Conservation (phyloP, 2,329 filamentous ascomycete genomes). For the Penicillium freii region DNA sequence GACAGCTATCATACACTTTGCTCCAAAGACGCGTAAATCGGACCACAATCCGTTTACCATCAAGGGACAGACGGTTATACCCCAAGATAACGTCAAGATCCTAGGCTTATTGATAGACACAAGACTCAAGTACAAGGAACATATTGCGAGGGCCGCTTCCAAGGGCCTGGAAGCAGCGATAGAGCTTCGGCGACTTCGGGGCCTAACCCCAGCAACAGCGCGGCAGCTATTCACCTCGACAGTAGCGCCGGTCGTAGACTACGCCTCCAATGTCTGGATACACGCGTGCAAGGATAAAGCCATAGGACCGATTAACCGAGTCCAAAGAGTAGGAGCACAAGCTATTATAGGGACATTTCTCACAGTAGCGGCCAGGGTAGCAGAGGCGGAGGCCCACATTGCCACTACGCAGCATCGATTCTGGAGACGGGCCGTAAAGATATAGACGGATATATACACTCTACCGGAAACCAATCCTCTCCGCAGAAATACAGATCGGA, state of each 20-base stretch:
- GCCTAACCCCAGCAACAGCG: conserved; percentile 16
- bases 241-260: conserved; percentile 25
- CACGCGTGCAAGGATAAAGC: conserved; percentile 14
- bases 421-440: conserved; percentile 17
- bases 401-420: conserved; percentile 11
- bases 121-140: conserved; percentile 25
- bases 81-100: neutral
- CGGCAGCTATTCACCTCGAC: conserved; percentile 19
- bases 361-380: conserved; percentile 22
- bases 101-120: conserved; percentile 17
- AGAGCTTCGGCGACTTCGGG: conserved; percentile 7
- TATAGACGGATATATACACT: conserved; percentile 14
- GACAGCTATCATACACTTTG: neutral
- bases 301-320: conserved; percentile 16
- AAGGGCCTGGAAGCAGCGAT: conserved; percentile 23
- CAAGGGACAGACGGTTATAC: neutral
- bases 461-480: conserved; percentile 13
- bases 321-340: conserved; percentile 24
- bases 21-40: neutral
- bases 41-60: neutral
- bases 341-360: conserved; percentile 21
- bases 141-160: conserved; percentile 21
- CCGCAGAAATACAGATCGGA: neutral
- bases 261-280: conserved; percentile 26
- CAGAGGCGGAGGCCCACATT: conserved; percentile 21